Percentiles rank a stretch among this genome's conserved stretches.
Evolutionary conservation across 2,329 filamentous ascomycete species (phyloP).

Genomic region (Pyrenophora tritici-repentis): DNA sequence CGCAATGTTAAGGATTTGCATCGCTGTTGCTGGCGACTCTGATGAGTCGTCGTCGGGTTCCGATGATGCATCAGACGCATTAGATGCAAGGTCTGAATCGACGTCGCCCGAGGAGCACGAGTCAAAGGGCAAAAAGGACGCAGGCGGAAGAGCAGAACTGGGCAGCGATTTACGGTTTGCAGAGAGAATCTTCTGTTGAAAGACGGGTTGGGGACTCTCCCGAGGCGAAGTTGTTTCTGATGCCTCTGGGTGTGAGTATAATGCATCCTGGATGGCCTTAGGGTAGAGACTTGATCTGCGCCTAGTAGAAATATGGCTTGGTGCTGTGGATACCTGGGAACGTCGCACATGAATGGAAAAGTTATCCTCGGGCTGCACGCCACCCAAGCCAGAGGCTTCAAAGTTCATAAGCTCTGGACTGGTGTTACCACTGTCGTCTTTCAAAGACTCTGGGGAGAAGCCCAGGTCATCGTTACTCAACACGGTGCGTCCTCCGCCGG

Average conservation of each 20-base stretch:
- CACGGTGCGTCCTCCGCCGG: slow-evolving; percentile 38
- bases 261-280: slow-evolving; percentile 42
- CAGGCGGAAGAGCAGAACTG: slow-evolving; percentile 51
- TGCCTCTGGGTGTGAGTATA: slow-evolving; percentile 24
- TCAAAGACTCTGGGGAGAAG: slow-evolving; percentile 44
- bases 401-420: slow-evolving; percentile 45
- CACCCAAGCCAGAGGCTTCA: slow-evolving; percentile 61
- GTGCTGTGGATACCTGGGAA: slow-evolving; percentile 24
- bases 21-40: slow-evolving; percentile 27
- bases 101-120: slow-evolving; percentile 42
- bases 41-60: slow-evolving; percentile 21
- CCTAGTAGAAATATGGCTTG: neutral
- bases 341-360: slow-evolving; percentile 58
- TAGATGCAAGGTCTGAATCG: slow-evolving; percentile 46
- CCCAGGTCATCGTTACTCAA: slow-evolving; percentile 40
- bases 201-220: slow-evolving; percentile 25
- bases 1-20: slow-evolving; percentile 38
- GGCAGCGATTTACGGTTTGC: slow-evolving; percentile 67
- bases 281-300: slow-evolving; percentile 27
- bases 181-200: slow-evolving; percentile 71
- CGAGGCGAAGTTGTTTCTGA: slow-evolving; percentile 10
- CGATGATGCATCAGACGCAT: slow-evolving; percentile 47
- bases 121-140: slow-evolving; percentile 50
- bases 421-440: slow-evolving; percentile 28
- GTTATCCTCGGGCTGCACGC: slow-evolving; percentile 63